Conservation (phyloP, 2,329 filamentous ascomycete species). For the Verticillium isaacii region DNA sequence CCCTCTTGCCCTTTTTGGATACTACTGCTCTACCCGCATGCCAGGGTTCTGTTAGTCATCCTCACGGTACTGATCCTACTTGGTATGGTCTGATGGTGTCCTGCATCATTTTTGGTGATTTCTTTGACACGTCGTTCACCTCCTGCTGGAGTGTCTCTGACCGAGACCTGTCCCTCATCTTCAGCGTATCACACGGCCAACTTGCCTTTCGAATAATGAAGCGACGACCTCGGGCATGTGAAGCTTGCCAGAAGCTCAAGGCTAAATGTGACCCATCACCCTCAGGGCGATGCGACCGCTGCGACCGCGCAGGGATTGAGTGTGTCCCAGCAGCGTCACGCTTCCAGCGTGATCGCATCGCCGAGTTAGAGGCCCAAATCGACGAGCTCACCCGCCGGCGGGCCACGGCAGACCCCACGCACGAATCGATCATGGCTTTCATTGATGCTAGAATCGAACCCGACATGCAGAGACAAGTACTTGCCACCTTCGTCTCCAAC, state of each 20-base stretch:
- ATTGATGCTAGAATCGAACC: not conserved
- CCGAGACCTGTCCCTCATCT: too few species aligned
- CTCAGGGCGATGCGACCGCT: slow-evolving; percentile 5
- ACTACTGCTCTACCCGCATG: too few species aligned
- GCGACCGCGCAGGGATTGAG: slow-evolving; percentile 1
- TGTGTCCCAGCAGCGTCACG: slow-evolving; percentile 11
- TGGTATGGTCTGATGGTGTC: too few species aligned
- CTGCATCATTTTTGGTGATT: too few species aligned
- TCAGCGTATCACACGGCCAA: too few species aligned
- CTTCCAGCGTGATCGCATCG: slow-evolving; percentile 12
- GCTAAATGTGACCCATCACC: slow-evolving; percentile 6
- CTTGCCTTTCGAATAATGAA: not conserved
- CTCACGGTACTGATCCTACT: too few species aligned
- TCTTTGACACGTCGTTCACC: too few species aligned
- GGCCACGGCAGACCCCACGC: not conserved
- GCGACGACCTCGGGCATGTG: slow-evolving; percentile 9
- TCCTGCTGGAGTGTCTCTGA: too few species aligned
- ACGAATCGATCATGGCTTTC: not conserved
- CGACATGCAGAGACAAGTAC: not conserved
- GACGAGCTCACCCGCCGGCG: slow-evolving; percentile 2
- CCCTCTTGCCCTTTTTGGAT: too few species aligned
- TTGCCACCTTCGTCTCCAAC: not conserved
- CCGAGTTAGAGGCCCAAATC: slow-evolving; percentile 12
- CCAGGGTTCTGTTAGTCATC: too few species aligned
- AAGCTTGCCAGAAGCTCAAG: slow-evolving; percentile 12